Base-by-base conservation (phyloP, 306 rosid species). In the Acacia melanoxylon region DNA sequence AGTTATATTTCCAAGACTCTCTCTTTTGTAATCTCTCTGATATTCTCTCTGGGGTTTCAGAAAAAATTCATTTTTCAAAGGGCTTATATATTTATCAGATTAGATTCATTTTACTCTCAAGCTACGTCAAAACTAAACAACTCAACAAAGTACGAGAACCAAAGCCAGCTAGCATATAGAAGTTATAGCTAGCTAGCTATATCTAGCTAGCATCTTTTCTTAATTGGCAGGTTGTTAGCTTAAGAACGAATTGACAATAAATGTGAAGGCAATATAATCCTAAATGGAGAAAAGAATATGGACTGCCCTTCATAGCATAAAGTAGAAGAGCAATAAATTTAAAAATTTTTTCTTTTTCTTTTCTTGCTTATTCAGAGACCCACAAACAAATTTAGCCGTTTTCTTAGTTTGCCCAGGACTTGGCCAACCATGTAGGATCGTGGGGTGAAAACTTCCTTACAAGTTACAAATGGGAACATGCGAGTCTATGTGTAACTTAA, bases 361-460 rank as follows among this genome's bases (percentile, higher is more conserved):
- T 29, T 29, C 31, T 54, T 10, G 58, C 80, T 83, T 1, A 58
- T 33, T 24, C 67, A 61, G 33, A 61, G 35, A 6, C 67, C 31
- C 17, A 5, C 35, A 61, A 61, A 25, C 33, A 61, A 11, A 69
- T 65, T 77, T 68, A 72, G 76, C 88, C 83, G 89, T 83, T 75
- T 87, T 86, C 85, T 87, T 89, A 81, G 89, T 84, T 92, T 88
- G 92, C 87, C 88, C 86, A 70, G 76, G 72, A 87, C 85, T 78
- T 10, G 15, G 52, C 16, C 52, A 48, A 48, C 5, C 14, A 48
- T 48, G 52, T 11, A 48, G 19, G 17, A 1, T 48, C 14, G 4
- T 14, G 52, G 1, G 14, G 0, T 48, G 8, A 37, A 37, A 37
- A 37, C 8, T 37, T 37, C 8, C 41, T 37, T 37, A 6, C 41